Conservation (phyloP, 2,329 filamentous ascomycete genomes). For the Tolypocladium amazonense region DNA sequence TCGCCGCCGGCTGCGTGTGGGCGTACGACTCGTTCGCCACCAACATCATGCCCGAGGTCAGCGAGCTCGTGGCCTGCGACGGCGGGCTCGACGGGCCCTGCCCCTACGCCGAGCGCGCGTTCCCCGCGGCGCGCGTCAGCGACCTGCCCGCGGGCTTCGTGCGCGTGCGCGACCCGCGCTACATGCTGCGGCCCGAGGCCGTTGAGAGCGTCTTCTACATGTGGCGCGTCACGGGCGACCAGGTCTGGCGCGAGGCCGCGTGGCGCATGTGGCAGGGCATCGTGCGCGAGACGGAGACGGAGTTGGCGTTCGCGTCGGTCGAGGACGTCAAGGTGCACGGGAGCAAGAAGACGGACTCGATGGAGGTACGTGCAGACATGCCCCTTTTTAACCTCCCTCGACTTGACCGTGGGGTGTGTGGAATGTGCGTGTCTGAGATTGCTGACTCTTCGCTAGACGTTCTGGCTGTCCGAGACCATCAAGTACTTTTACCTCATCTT, state of each 20-base stretch:
- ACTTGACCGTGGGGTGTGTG: background rate
- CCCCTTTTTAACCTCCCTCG: too few species aligned
- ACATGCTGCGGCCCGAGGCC: slow-evolving; percentile 37
- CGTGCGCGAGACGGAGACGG: slow-evolving; percentile 29
- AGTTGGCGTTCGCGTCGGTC: slow-evolving; percentile 31
- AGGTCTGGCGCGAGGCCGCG: slow-evolving; percentile 30
- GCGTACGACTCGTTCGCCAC: slow-evolving; percentile 37
- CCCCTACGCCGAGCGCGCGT: slow-evolving; percentile 17
- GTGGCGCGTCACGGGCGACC: slow-evolving; percentile 37
- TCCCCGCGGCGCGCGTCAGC: slow-evolving; percentile 5
- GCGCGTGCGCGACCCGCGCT: slow-evolving; percentile 32
- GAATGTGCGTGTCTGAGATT: background rate
- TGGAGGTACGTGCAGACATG: slow-evolving; percentile 38
- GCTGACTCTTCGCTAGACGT: slow-evolving; percentile 28
- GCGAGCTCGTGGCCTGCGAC: slow-evolving; percentile 25
- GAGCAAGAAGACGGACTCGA: slow-evolving; percentile 40
- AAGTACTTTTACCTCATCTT: slow-evolving; percentile 74
- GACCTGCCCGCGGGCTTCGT: slow-evolving; percentile 45
- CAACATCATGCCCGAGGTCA: slow-evolving; percentile 44
- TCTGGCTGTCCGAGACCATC: slow-evolving; percentile 67
- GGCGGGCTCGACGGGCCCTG: slow-evolving; percentile 23
- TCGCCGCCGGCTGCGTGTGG: slow-evolving; percentile 45
- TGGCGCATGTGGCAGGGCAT: slow-evolving; percentile 39
- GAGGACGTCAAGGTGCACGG: slow-evolving; percentile 20
- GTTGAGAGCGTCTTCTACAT: slow-evolving; percentile 42